Evolutionary conservation across 345 rosid species (phyloP).

Genomic region (Angophora floribunda): DNA sequence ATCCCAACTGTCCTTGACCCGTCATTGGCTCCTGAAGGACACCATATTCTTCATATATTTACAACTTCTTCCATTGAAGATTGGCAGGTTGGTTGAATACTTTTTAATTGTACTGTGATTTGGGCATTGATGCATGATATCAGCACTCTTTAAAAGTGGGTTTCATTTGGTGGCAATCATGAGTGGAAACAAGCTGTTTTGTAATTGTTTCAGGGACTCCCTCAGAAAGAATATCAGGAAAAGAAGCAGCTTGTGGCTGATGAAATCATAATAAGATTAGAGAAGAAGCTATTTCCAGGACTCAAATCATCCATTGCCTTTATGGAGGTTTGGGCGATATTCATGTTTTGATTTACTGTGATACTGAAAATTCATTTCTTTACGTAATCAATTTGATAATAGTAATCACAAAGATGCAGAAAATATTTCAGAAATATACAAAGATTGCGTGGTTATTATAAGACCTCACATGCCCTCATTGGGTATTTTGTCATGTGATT

Average conservation of each 20-base stretch:
- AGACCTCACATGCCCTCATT: background rate
- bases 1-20: constrained; percentile 92
- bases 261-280: constrained; percentile 63
- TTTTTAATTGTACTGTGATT: background rate
- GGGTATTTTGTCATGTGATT: background rate
- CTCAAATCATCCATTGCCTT: constrained; percentile 64
- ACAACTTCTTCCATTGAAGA: constrained; percentile 80
- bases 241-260: constrained; percentile 63
- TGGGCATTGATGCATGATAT: background rate
- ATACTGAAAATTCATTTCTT: background rate
- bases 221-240: constrained; percentile 66
- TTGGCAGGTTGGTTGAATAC: constrained; percentile 54
- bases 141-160: background rate
- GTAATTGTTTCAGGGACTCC: constrained; percentile 39
- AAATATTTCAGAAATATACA: background rate
- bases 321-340: constrained; percentile 50
- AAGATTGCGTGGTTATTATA: background rate
- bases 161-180: background rate
- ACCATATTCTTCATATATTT: constrained; percentile 86
- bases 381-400: background rate
- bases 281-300: constrained; percentile 76
- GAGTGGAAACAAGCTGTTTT: background rate
- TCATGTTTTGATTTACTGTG: background rate
- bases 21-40: constrained; percentile 73
- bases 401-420: background rate